These are phyloP conservation scores for Oryza glaberrima DNA, from an alignment of 176 grass and related monocot species.

Conservation along the genomic window DNA sequence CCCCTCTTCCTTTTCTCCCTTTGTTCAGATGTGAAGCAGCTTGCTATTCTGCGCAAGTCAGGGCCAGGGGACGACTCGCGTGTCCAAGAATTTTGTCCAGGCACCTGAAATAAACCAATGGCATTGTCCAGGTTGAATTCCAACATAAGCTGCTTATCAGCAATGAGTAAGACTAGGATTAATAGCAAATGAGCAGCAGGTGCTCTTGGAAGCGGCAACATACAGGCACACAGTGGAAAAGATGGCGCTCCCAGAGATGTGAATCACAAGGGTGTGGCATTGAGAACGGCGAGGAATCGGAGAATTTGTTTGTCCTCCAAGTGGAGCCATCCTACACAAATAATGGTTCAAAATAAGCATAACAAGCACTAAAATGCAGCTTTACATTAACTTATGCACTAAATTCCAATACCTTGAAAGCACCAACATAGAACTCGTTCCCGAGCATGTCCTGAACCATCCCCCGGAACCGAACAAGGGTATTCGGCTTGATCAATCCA, in stretches of 20 bases:
- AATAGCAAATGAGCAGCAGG: neutral
- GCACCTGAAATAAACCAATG: conserved; percentile 58
- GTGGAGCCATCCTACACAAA: conserved; percentile 69
- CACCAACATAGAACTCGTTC: conserved; percentile 83
- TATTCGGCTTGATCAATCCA: conserved; percentile 83
- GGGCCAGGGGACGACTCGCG: conserved; percentile 61
- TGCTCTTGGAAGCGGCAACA: conserved; percentile 19
- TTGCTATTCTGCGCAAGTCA: conserved; percentile 39
- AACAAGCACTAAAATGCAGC: neutral
- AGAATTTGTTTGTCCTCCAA: conserved; percentile 94
- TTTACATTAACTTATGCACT: neutral
- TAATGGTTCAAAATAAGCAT: neutral
- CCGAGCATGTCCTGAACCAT: conserved; percentile 99
- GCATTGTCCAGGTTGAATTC: conserved; percentile 28
- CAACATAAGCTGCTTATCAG: neutral
- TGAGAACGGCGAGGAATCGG: conserved; percentile 64
- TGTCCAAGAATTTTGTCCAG: conserved; percentile 91
- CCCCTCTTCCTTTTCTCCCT: conserved; percentile 79
- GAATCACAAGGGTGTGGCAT: conserved; percentile 66
- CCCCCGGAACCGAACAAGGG: conserved; percentile 75
- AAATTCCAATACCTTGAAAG: conserved; percentile 65
- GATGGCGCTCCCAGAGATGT: conserved; percentile 88
- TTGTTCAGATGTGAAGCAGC: conserved; percentile 54
- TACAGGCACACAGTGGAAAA: conserved; percentile 87
- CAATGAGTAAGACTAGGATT: neutral